Base-by-base conservation (phyloP, 2,329 filamentous ascomycete genomes). In the Chrysosporium keratinophilum region DNA sequence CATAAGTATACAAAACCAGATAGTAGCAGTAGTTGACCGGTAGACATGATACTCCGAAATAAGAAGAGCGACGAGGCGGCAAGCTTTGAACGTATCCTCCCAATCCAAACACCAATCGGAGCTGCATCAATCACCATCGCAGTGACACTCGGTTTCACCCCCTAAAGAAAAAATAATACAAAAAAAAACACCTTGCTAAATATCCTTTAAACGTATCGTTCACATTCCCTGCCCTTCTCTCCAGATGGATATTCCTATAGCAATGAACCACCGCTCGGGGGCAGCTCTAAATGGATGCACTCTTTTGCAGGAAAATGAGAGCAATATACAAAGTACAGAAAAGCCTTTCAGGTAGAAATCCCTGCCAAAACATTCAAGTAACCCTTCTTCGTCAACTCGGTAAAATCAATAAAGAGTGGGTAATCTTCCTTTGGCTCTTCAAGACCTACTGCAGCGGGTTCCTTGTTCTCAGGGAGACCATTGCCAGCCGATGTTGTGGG, bases 321-420 rank as follows among this genome's bases (percentile, higher is more conserved):
- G 4, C 14, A 9, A 45, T n/a, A 45, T 12, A n/a, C n/a, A 12
- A 37, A n/a, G 11, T n/a, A 37, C 12, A 9, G n/a, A 34, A 4
- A n/a, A 33, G 23, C n/a, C n/a, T 15, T 34, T 17, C 37, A 51
- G 1, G 34, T 10, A 11, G 35, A 54, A 35, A 47, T 52, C 15
- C 58, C 59, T 31, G 59, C 59, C 34, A 71, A 69, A 5, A 72
- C 68, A 57, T 71, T 72, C 19, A 72, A 57, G 55, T 72, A 72
- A 1, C 69, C 69, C 56, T 69, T 67, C 57, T 67, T 70, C 0
- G 69, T 71, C 37, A 71, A 63, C 50, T 69, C 64, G 1, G 68
- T 69, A 52, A 70, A 72, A 49, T 72, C 69, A 46, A 71, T 68
- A 15, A 67, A 63, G 15, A 66, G 56, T 9, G 66, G 68, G 15